Evolutionary conservation across 1,284 basidiomycete species (phyloP).

Genomic region (Apiotrichum montevideense): DNA sequence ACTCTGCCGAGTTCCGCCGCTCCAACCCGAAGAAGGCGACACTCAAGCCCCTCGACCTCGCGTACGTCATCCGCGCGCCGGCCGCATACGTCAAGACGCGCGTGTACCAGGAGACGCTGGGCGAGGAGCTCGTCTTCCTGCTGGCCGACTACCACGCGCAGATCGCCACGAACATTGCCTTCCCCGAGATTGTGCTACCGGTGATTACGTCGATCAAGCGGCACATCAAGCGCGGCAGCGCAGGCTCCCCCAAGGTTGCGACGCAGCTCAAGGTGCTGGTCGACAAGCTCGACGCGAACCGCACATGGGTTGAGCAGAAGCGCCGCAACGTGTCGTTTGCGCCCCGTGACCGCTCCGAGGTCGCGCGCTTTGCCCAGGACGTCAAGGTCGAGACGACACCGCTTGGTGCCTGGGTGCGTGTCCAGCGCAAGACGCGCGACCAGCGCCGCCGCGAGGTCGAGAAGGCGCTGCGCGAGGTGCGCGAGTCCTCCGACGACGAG

Average conservation of each 20-base stretch:
- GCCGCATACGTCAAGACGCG: conserved; percentile 83
- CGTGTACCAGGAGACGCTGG: conserved; percentile 74
- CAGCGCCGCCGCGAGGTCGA: conserved; percentile 63
- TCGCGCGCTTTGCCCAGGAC: conserved; percentile 64
- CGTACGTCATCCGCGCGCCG: conserved; percentile 78
- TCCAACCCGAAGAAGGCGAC: conserved; percentile 79
- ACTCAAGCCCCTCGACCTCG: conserved; percentile 81
- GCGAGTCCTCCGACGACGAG: conserved; percentile 11
- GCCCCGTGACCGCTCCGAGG: conserved; percentile 59
- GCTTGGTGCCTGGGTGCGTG: conserved; percentile 68
- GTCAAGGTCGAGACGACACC: conserved; percentile 65
- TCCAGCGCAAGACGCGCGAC: conserved; percentile 73
- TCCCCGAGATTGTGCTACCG: conserved; percentile 89
- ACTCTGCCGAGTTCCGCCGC: conserved; percentile 65
- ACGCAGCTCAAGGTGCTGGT: conserved; percentile 63
- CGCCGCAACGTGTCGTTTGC: conserved; percentile 65
- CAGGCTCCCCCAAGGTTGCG: conserved; percentile 49
- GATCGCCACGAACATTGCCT: conserved; percentile 69
- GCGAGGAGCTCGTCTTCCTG: conserved; percentile 73
- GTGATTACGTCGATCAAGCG: conserved; percentile 65
- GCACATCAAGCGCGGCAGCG: conserved; percentile 56
- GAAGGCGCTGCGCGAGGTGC: conserved; percentile 35
- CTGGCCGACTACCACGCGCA: conserved; percentile 69
- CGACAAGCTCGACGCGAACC: conserved; percentile 76
- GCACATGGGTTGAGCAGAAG: conserved; percentile 66